Evolutionary conservation across 1,139 yeast genomes (phyloP).

Genomic region (Debaryomyces robertsiae): DNA sequence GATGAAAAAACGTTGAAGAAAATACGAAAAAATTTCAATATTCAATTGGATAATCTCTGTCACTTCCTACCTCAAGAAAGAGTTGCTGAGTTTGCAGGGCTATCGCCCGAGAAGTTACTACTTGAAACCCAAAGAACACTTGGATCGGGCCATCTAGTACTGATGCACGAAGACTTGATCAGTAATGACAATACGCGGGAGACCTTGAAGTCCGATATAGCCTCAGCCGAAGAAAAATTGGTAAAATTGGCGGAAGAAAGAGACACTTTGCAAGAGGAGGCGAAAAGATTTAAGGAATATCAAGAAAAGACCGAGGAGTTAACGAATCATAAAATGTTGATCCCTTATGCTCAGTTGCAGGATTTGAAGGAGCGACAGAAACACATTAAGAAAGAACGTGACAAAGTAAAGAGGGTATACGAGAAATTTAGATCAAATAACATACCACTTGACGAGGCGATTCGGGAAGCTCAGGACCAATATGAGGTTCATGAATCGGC

Average conservation of each 20-base stretch:
- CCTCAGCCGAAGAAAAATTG: constrained; percentile 32
- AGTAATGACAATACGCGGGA: constrained; percentile 47
- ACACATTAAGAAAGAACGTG: constrained; percentile 43
- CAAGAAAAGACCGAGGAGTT: constrained; percentile 47
- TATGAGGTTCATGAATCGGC: constrained; percentile 1
- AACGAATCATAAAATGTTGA: constrained; percentile 48
- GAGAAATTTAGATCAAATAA: constrained; percentile 30
- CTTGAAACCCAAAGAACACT: constrained; percentile 82
- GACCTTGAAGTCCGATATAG: constrained; percentile 28
- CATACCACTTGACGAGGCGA: constrained; percentile 33
- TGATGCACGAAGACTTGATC: constrained; percentile 60
- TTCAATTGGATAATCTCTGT: constrained; percentile 88
- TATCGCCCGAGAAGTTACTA: constrained; percentile 74
- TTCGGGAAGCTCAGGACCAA: constrained; percentile 13
- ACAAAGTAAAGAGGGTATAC: constrained; percentile 37
- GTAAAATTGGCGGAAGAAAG: constrained; percentile 34
- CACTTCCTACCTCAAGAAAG: constrained; percentile 95
- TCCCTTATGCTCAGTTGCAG: constrained; percentile 65
- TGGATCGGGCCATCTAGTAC: constrained; percentile 59
- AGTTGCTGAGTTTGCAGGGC: constrained; percentile 88
- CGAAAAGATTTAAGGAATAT: constrained; percentile 40
- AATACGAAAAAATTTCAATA: constrained; percentile 55
- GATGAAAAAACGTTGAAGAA: constrained; percentile 51
- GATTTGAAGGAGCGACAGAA: constrained; percentile 51
- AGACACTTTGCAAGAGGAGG: constrained; percentile 38